Base-by-base conservation (phyloP, 164 flowering plant species). In the Nelumbo lutea region DNA sequence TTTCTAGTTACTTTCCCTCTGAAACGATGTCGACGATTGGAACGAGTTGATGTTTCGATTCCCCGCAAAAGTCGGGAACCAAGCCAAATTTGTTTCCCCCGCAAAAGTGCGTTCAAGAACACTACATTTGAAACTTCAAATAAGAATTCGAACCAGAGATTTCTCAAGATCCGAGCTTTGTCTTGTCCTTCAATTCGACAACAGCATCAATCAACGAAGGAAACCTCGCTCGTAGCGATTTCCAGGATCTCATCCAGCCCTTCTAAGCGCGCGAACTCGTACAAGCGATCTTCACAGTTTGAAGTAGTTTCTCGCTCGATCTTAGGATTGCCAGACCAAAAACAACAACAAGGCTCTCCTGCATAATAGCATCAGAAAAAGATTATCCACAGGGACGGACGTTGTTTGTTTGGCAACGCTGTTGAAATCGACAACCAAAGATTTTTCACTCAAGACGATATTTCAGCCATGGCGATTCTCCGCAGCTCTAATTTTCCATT, bases 121-220 rank as follows among this genome's bases (percentile, higher is more conserved):
- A 72, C 65, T 43, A 64, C 42, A 42, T 38, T 62, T 42, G 46
- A 61, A 15, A 3, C 15, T 15, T 39, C 40, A 47, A 50, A 60
- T 4, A 61, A 39, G n/a, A 4, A 58, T 58, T 9, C 10, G 41
- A 58, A 38, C 59, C 39, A 55, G 39, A 41, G 39, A 6, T 42
- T 43, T 66, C 60, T 58, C 65, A 60, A 66, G 65, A 72, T 72
- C 74, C 65, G 50, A 65, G 51, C n/a, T 48, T 48, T 52, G 6
- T 47, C 42, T 27, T 40, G 9, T 41, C 38, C 59, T 52, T 53
- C 68, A 39, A 65, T 27, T 27, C 27, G 27, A 27, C 27, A 27
- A 41, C n/a, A 66, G n/a, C 52, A 46, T 38, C 7, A 55, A 53
- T 4, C 3, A 10, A 53, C 42, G 55, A 66, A 64, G 42, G 11